Conservation (phyloP, 768 basidiomycete species). For the Termitomyces sp. region DNA sequence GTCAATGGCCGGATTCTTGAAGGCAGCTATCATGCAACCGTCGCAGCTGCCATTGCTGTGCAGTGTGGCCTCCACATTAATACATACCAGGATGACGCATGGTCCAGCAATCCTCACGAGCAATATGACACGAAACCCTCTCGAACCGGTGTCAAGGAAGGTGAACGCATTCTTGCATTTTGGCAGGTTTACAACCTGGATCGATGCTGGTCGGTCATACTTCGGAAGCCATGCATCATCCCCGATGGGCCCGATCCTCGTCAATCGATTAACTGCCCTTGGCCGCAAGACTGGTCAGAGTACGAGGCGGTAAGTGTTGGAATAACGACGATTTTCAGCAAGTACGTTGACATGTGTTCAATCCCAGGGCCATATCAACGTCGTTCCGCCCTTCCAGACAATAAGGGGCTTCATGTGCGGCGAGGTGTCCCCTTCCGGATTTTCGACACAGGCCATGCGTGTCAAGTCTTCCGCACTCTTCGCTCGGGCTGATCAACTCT, state of each 20-base stretch:
- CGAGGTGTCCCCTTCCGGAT: constrained; percentile 49
- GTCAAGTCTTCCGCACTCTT: constrained; percentile 76
- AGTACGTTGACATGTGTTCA: constrained; percentile 1
- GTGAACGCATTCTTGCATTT: constrained; percentile 69
- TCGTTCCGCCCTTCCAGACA: constrained; percentile 48
- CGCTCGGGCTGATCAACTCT: constrained; percentile 57
- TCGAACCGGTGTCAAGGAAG: constrained; percentile 55
- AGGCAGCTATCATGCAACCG: constrained; percentile 71
- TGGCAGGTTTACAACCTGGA: constrained; percentile 84
- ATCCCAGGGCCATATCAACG: constrained; percentile 51
- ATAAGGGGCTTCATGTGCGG: constrained; percentile 59
- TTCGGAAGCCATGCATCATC: constrained; percentile 62
- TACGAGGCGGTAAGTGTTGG: constrained; percentile 59
- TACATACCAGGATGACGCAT: constrained; percentile 25
- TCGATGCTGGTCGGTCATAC: constrained; percentile 72
- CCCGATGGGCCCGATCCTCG: constrained; percentile 55
- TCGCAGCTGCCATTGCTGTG: constrained; percentile 66
- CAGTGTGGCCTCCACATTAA: constrained; percentile 65
- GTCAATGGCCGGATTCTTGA: constrained; percentile 74
- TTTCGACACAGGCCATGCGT: constrained; percentile 59
- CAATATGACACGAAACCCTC: constrained; percentile 50
- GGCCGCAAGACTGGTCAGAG: constrained; percentile 69
- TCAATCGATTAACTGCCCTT: constrained; percentile 64
- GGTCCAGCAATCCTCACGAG: constrained; percentile 27
- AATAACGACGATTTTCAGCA: not conserved